Evolutionary conservation across 164 flowering plant species (phyloP).

Genomic region (Stephania cephalantha): DNA sequence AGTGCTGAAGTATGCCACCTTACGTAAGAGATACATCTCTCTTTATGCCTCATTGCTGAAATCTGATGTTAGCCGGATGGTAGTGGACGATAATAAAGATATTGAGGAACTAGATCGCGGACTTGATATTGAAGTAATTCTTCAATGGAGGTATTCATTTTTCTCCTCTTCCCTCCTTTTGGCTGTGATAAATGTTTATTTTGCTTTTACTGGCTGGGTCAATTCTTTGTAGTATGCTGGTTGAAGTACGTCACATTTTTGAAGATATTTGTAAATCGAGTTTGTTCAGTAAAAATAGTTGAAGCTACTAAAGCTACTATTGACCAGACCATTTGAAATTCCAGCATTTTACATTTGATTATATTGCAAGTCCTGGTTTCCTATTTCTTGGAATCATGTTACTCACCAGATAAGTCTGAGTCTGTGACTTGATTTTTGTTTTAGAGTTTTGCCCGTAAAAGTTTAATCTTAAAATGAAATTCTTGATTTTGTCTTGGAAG

Average conservation of each 20-base stretch:
- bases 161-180: neutral
- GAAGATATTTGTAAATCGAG: too few species aligned
- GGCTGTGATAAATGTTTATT: neutral
- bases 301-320: too few species aligned
- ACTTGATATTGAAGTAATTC: slow-evolving; percentile 82
- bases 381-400: neutral
- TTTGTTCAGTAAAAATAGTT: too few species aligned
- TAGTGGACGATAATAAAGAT: slow-evolving; percentile 79
- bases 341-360: too few species aligned
- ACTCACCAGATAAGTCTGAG: neutral
- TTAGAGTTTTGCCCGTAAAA: neutral
- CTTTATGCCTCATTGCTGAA: slow-evolving; percentile 83
- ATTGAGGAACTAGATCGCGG: slow-evolving; percentile 79
- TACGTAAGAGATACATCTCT: slow-evolving; percentile 81
- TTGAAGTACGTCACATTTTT: too few species aligned
- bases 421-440: neutral
- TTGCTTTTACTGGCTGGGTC: neutral
- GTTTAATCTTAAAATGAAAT: neutral
- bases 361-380: neutral
- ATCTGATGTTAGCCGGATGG: slow-evolving; percentile 51
- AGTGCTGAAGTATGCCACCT: slow-evolving; percentile 61
- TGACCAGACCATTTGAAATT: too few species aligned
- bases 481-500: neutral
- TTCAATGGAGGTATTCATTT: slow-evolving; percentile 82
- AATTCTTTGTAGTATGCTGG: too few species aligned